Percentiles rank a stretch among this genome's conserved stretches.
Evolutionary conservation across 139 green algal genomes (phyloP).

Genomic region (Mesotaenium endlicherianum): DNA sequence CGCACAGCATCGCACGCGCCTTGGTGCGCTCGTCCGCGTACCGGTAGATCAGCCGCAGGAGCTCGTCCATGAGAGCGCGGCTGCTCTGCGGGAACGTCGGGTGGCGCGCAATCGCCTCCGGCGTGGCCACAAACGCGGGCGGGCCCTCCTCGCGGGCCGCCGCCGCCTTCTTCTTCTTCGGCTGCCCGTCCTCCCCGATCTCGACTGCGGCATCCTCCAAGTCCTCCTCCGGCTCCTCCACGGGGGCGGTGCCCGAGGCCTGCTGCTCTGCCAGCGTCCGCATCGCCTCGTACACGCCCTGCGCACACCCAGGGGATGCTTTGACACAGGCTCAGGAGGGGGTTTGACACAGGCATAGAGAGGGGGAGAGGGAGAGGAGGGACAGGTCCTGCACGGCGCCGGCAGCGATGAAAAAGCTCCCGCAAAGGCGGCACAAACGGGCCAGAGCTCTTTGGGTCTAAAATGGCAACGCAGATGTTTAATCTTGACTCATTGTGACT

Average conservation of each 20-base stretch:
- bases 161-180: slow-evolving; percentile 12
- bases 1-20: slow-evolving; percentile 91
- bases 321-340: too few relatives aligned
- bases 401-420: too few relatives aligned
- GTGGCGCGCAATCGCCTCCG: slow-evolving; percentile 3
- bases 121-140: slow-evolving; percentile 32
- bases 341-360: background rate
- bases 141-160: slow-evolving; percentile 18
- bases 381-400: too few relatives aligned
- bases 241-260: too few relatives aligned
- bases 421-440: too few relatives aligned
- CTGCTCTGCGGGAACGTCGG: slow-evolving; percentile 39
- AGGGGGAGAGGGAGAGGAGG: background rate
- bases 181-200: slow-evolving; percentile 4
- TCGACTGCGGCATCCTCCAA: slow-evolving; percentile 55
- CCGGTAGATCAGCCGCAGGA: slow-evolving; percentile 77
- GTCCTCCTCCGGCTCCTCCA: too few relatives aligned
- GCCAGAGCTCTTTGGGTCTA: too few relatives aligned
- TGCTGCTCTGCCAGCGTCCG: slow-evolving; percentile 31
- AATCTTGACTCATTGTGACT: too few relatives aligned
- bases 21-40: slow-evolving; percentile 95
- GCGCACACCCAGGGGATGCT: too few relatives aligned
- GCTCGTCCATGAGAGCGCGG: slow-evolving; percentile 44
- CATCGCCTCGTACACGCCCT: slow-evolving; percentile 47
- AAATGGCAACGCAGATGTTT: too few relatives aligned